Conservation (phyloP, 139 green algal species). For the Marvania coccoides region DNA sequence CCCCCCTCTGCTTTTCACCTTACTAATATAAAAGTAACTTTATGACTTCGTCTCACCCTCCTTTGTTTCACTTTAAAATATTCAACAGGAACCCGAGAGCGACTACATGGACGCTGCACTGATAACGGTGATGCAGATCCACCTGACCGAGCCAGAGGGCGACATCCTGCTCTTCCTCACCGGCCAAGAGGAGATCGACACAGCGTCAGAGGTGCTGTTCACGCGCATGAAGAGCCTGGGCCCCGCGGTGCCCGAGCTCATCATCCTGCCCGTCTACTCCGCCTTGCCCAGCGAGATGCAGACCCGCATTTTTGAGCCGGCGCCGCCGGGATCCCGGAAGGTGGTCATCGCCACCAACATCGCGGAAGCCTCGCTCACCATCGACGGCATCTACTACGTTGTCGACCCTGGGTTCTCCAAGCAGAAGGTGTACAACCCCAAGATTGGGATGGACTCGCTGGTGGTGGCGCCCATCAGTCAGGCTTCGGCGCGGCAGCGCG, state of each 20-base stretch:
- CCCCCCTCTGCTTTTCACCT: no score
- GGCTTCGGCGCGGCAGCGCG: conserved; percentile 82
- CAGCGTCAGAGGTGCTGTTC: conserved; percentile 71
- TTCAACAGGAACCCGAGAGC: conserved; percentile 56
- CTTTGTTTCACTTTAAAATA: no score
- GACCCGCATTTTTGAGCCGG: conserved; percentile 92
- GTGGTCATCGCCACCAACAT: conserved; percentile 98
- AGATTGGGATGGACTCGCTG: conserved; percentile 91
- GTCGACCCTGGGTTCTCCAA: conserved; percentile 78
- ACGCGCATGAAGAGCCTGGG: conserved; percentile 92
- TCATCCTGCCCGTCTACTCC: conserved; percentile 92
- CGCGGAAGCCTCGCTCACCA: conserved; percentile 94
- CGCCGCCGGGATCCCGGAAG: conserved; percentile 86
- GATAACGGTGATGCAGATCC: conserved; percentile 95
- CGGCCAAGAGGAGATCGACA: conserved; percentile 79
- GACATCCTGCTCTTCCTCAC: conserved; percentile 86
- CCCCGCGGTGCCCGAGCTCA: conserved; percentile 80
- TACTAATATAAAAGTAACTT: no score
- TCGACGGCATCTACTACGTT: conserved; percentile 98
- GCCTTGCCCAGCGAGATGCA: conserved; percentile 78
- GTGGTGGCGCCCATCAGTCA: conserved; percentile 92
- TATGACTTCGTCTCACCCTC: no score
- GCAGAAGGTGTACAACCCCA: conserved; percentile 71
- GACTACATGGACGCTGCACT: conserved; percentile 95
- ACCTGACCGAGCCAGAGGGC: conserved; percentile 76